Percentiles rank a stretch among this genome's conserved stretches.
These are phyloP conservation scores for Plenodomus tracheiphilus DNA, from an alignment of 2,329 filamentous ascomycete species.

Conservation along the genomic window DNA sequence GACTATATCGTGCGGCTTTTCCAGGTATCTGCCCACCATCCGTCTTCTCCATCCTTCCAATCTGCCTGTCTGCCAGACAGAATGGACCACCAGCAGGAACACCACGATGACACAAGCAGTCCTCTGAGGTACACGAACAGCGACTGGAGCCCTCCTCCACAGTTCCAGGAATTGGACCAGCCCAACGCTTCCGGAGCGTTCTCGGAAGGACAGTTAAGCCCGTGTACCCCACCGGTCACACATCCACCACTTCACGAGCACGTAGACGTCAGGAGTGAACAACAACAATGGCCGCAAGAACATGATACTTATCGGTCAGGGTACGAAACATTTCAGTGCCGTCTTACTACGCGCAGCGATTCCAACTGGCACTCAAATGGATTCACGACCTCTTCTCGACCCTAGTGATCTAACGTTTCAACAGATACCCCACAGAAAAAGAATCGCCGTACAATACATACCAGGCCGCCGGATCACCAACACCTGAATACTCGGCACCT, in stretches of 20 bases:
- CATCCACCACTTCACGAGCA: conserved; percentile 21
- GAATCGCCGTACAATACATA: conserved; percentile 19
- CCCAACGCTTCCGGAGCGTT: conserved; percentile 6
- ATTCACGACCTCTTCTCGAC: not conserved
- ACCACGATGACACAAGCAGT: conserved; percentile 16
- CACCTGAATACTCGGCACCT: conserved; percentile 28
- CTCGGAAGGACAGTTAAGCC: conserved; percentile 1
- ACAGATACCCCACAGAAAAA: conserved; percentile 25
- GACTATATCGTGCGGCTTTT: conserved; percentile 2
- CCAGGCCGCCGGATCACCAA: conserved; percentile 7
- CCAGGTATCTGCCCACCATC: conserved; percentile 12
- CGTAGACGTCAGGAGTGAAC: conserved; percentile 9
- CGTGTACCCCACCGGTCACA: conserved; percentile 18
- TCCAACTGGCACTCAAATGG: not conserved
- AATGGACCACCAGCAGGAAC: conserved; percentile 20
- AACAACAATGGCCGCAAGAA: conserved; percentile 6
- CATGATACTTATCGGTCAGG: conserved; percentile 15
- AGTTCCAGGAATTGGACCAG: conserved; percentile 24
- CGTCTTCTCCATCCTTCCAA: conserved; percentile 2
- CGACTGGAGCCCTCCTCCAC: conserved; percentile 26
- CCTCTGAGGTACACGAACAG: conserved; percentile 13
- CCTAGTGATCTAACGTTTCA: conserved; percentile 7
- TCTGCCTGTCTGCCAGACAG: conserved; percentile 5
- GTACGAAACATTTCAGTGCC: conserved; percentile 6
- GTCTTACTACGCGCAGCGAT: not conserved